phyloP scores from a whole-genome alignment of 2,329 filamentous ascomycete species.

The Alternaria sp. region DNA sequence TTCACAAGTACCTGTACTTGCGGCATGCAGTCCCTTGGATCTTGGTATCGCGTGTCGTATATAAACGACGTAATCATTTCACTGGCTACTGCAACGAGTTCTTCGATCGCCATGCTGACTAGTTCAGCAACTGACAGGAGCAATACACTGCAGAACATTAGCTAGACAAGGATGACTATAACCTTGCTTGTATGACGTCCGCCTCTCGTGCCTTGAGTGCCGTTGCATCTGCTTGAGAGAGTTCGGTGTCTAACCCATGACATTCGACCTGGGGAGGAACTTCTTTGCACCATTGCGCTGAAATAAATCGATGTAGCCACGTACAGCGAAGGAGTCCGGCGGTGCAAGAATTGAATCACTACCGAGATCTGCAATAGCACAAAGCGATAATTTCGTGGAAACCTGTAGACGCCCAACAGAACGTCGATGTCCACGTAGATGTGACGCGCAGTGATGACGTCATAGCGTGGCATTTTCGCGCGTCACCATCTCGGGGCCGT shows the following conservation, averaged over 20 bases:
- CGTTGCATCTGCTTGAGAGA: too few relatives aligned
- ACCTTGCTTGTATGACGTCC: too few relatives aligned
- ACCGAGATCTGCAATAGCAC: neutral
- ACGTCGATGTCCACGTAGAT: neutral
- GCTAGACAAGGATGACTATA: fast-evolving
- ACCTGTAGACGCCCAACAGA: neutral
- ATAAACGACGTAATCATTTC: too few relatives aligned
- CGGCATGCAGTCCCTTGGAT: too few relatives aligned
- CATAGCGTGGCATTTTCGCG: neutral
- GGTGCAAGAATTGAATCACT: neutral
- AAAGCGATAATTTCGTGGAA: neutral
- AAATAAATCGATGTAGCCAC: neutral
- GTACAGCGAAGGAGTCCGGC: neutral
- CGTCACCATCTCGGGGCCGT: neutral
- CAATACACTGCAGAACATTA: too few relatives aligned
- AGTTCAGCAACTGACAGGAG: too few relatives aligned
- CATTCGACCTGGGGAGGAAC: neutral
- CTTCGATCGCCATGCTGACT: too few relatives aligned
- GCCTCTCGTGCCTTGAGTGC: too few relatives aligned
- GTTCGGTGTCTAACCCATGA: too few relatives aligned
- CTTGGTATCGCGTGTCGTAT: too few relatives aligned
- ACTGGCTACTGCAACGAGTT: too few relatives aligned
- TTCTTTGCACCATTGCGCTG: neutral
- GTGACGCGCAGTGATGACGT: neutral
- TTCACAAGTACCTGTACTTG: too few relatives aligned